Evolutionary conservation across 352 stramenopile genomes (phyloP), one percentile per base, ranked within the genome.

Genomic region (Hyaloperonospora arabidopsidis): DNA sequence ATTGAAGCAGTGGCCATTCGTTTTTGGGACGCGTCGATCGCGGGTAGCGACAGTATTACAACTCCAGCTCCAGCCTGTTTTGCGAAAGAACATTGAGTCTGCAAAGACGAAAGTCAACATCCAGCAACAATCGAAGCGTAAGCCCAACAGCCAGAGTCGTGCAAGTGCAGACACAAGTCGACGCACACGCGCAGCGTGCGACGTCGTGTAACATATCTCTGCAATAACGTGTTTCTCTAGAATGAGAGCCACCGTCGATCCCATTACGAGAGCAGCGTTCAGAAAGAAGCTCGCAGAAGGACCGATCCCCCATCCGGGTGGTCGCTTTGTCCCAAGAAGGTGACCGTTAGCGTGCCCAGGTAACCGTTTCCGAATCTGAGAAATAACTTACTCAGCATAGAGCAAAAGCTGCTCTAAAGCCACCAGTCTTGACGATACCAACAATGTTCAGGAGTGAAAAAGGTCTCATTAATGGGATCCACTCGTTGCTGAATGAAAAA

Each of bases 231-330:
- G 54, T 39, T 75, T 75, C 54, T 88, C 66, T 34, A 93, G 49
- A 14, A 87, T 25, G 11, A 93, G 64, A 11, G 77, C 78, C 15
- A 75, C 67, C 0, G 75, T 84, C 5, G 83, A 81, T 36, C 83
- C 83, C 19, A 93, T 45, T n/a, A 91, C 84, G 23, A 93, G 76
- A 2, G 80, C 84, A 45, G 83, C 79, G 59, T 93, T 91, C 25
- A 93, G 58, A 56, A 89, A 90, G 52, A 91, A 91, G 48, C 84
- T 88, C 39, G 84, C 91, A 55, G 90, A 93, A 19, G 74, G 73
- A 1, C 80, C 84, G 5, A 81, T 85, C 8, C 73, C 35, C 92
- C 80, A 29, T 89, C 68, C 0, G 61, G 55, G 23, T 87, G 69
- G 11, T 89, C 77, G 62, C 65, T 87, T 64, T 94, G 80, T 45